Conservation (phyloP, 345 rosid genomes). For the Punica granatum region DNA sequence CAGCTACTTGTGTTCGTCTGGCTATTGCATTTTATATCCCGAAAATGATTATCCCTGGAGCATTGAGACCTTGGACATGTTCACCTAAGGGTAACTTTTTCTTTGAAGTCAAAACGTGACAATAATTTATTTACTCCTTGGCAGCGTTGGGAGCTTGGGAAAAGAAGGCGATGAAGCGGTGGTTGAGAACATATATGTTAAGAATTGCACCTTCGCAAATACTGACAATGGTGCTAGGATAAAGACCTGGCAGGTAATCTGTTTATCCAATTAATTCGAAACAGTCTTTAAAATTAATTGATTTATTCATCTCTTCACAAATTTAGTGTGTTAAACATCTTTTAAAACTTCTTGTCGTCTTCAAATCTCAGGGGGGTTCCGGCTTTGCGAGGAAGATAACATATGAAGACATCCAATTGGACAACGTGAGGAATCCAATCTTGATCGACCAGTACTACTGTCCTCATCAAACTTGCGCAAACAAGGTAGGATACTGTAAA, state of each 20-base stretch:
- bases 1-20: too few species aligned
- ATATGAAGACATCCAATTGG: conserved; percentile 22
- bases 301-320: too few species aligned
- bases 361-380: conserved; percentile 31
- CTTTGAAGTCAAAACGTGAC: too few species aligned
- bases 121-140: neutral
- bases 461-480: conserved; percentile 30
- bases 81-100: too few species aligned
- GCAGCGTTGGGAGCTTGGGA: conserved; percentile 57
- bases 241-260: conserved; percentile 44
- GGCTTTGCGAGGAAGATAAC: conserved; percentile 34
- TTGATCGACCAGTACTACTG: conserved; percentile 51
- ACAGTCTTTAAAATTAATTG: too few species aligned
- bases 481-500: conserved; percentile 20
- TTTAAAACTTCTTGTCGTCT: too few species aligned
- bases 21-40: too few species aligned
- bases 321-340: too few species aligned
- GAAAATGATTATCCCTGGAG: too few species aligned
- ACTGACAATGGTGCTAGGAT: conserved; percentile 50
- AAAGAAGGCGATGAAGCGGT: conserved; percentile 15
- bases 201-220: conserved; percentile 26
- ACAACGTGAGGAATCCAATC: conserved; percentile 28
- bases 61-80: too few species aligned
- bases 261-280: too few species aligned
- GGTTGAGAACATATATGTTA: conserved; percentile 36